phyloP scores from a whole-genome alignment of 2,329 filamentous ascomycete species.

The Aspergillus clavatus region DNA sequence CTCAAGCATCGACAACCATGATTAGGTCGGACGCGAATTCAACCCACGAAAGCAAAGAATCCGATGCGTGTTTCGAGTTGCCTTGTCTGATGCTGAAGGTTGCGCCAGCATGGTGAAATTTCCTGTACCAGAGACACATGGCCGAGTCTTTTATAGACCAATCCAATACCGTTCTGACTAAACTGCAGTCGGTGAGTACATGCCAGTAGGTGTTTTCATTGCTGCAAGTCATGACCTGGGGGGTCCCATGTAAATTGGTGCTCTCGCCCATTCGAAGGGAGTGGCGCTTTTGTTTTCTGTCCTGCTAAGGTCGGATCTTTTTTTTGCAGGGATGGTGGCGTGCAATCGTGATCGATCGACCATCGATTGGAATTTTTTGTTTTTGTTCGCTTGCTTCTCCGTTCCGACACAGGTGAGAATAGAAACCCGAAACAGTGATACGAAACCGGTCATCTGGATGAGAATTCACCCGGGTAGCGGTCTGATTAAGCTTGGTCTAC shows the following conservation, averaged over 20 bases:
- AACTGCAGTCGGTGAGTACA: slow-evolving; percentile 1
- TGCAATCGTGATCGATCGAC: slow-evolving; percentile 5
- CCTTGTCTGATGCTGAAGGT: background rate
- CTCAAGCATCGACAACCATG: slow-evolving; percentile 32
- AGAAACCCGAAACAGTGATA: slow-evolving; percentile 1
- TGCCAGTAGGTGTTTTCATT: slow-evolving; percentile 33
- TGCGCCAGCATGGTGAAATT: slow-evolving; percentile 11
- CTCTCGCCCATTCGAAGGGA: slow-evolving; percentile 13
- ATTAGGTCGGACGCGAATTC: slow-evolving; percentile 33
- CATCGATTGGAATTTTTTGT: slow-evolving; percentile 1
- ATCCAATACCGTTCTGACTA: slow-evolving; percentile 27
- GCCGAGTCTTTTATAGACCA: slow-evolving; percentile 36
- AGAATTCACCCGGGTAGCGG: slow-evolving; percentile 25
- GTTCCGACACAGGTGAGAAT: slow-evolving; percentile 7
- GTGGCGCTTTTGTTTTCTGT: slow-evolving; percentile 12
- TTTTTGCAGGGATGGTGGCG: slow-evolving; percentile 4
- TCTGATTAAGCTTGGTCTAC: slow-evolving; percentile 14
- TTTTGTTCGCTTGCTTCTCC: slow-evolving; percentile 12
- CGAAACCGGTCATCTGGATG: slow-evolving; percentile 1
- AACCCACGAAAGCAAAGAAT: slow-evolving; percentile 20
- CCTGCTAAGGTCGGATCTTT: slow-evolving; percentile 5
- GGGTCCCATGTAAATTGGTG: slow-evolving; percentile 27
- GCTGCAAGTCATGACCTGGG: slow-evolving; percentile 39
- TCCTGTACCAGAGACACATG: slow-evolving; percentile 26
- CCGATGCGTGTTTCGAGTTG: slow-evolving; percentile 4